A percentile compares a stretch with the other conserved stretches of the same genome.
phyloP scores from a whole-genome alignment of 208 protist species.

The Ichthyophonus hoferi region DNA sequence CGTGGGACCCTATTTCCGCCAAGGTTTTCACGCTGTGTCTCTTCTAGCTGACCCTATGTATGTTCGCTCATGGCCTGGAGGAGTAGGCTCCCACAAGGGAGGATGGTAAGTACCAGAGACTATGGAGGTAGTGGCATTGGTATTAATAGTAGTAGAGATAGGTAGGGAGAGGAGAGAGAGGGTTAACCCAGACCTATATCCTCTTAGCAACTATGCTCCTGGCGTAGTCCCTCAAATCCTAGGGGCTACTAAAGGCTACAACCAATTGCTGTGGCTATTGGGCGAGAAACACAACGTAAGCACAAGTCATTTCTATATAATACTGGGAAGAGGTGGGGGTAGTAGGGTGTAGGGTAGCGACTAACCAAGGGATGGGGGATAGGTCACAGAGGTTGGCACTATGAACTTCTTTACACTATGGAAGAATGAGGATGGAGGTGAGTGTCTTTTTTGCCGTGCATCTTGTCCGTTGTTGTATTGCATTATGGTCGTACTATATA shows the following conservation, averaged over 20 bases:
- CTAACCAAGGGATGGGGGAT: slow-evolving; percentile 64
- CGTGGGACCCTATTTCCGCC: slow-evolving; percentile 92
- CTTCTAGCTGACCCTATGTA: slow-evolving; percentile 79
- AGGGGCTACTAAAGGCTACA: slow-evolving; percentile 79
- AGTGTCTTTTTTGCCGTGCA: too few relatives aligned
- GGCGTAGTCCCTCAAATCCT: slow-evolving; percentile 75
- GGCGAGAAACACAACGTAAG: slow-evolving; percentile 38
- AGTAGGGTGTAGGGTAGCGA: neutral
- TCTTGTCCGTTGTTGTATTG: too few relatives aligned
- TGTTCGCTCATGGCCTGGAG: slow-evolving; percentile 87
- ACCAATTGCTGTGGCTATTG: slow-evolving; percentile 93
- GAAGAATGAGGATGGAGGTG: slow-evolving; percentile 70
- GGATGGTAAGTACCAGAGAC: slow-evolving; percentile 68
- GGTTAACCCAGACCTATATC: too few relatives aligned
- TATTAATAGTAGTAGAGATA: too few relatives aligned
- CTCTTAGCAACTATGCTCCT: slow-evolving; percentile 75
- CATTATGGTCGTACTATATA: too few relatives aligned
- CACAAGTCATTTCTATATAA: too few relatives aligned
- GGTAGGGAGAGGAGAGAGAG: too few relatives aligned
- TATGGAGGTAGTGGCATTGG: too few relatives aligned
- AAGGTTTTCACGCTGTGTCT: slow-evolving; percentile 79
- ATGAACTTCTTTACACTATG: slow-evolving; percentile 95
- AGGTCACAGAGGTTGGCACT: slow-evolving; percentile 91
- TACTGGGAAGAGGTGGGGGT: neutral
- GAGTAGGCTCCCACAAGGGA: slow-evolving; percentile 82